Conservation (phyloP, 345 rosid species). For the Lumnitzera racemosa region DNA sequence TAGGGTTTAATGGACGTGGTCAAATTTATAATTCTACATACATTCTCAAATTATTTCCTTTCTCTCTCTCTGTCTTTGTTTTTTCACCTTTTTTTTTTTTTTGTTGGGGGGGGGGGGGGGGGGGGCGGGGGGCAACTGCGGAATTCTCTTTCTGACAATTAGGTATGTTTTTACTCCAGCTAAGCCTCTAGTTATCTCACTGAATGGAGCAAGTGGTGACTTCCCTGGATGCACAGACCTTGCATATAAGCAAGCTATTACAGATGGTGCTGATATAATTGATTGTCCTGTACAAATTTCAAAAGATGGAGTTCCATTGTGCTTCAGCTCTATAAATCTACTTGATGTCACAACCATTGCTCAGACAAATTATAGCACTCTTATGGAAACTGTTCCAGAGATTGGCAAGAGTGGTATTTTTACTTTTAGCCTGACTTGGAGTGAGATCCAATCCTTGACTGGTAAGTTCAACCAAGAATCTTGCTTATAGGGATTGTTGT, state of each 20-base stretch:
- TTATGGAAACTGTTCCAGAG: conserved; percentile 32
- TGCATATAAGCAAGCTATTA: conserved; percentile 70
- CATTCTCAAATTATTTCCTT: too few species aligned
- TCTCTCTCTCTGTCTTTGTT: too few species aligned
- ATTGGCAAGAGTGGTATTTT: conserved; percentile 36
- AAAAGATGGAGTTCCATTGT: conserved; percentile 60
- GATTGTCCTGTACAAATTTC: conserved; percentile 91
- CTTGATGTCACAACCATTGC: conserved; percentile 32
- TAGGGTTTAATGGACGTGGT: too few species aligned
- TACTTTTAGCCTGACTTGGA: conserved; percentile 65
- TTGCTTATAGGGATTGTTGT: too few species aligned
- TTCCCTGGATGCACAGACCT: conserved; percentile 73
- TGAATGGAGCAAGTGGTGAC: conserved; percentile 90
- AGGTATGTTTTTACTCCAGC: conserved; percentile 26
- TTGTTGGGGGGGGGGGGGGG: background rate
- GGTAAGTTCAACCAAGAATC: conserved; percentile 38
- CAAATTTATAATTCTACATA: too few species aligned
- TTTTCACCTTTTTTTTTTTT: background rate
- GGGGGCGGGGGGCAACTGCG: background rate
- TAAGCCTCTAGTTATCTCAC: conserved; percentile 46
- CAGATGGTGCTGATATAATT: conserved; percentile 61
- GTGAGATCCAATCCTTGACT: conserved; percentile 45
- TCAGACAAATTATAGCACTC: conserved; percentile 34
- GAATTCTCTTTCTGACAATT: conserved; percentile 6
- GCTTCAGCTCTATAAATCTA: conserved; percentile 58